A percentile compares a stretch with the other conserved stretches of the same genome.
These are phyloP conservation scores for Aspergillus bridgeri DNA, from an alignment of 495 filamentous ascomycete genomes.

Conservation along the genomic window DNA sequence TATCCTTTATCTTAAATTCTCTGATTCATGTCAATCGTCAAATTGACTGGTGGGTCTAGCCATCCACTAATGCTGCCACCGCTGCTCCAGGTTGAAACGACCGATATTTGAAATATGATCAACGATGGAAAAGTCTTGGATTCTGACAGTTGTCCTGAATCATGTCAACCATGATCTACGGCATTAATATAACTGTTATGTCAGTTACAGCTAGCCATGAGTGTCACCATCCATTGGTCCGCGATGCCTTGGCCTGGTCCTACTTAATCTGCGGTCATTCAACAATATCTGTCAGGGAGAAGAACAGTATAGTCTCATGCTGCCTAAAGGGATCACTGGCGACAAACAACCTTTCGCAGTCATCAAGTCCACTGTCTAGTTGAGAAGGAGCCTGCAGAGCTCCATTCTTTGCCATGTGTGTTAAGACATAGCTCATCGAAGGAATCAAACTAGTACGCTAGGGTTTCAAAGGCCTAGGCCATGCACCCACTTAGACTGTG, in stretches of 20 bases:
- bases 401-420: too few species aligned
- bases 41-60: neutral
- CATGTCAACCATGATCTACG: neutral
- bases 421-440: too few species aligned
- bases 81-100: neutral
- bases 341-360: too few species aligned
- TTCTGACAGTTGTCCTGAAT: neutral
- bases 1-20: neutral
- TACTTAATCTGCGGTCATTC: neutral
- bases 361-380: too few species aligned
- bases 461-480: too few species aligned
- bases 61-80: neutral
- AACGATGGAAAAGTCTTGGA: neutral
- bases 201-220: neutral
- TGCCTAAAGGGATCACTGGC: neutral
- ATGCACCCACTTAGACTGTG: too few species aligned
- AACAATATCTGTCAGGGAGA: neutral
- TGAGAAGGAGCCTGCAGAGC: too few species aligned
- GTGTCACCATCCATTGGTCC: neutral
- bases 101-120: too few species aligned
- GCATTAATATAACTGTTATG: neutral
- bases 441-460: too few species aligned
- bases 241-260: neutral
- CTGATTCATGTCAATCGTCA: neutral
- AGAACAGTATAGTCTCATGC: neutral